Evolutionary conservation across 1,284 basidiomycete species (phyloP), one percentile per base, ranked within the genome.

Genomic region (Erythrobasidium hasegawianum): DNA sequence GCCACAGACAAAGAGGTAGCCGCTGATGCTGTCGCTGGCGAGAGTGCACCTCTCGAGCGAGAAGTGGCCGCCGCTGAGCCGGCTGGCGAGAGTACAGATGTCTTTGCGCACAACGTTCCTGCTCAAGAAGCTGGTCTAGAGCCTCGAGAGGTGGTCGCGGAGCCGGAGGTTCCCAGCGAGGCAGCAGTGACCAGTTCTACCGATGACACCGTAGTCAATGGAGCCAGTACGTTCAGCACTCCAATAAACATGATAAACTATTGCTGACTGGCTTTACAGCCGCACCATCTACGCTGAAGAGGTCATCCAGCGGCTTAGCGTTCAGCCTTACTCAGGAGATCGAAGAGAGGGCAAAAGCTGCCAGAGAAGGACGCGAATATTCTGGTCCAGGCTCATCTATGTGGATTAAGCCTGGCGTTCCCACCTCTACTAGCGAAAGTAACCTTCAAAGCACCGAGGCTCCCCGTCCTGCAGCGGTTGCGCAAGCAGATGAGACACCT

Each of bases 401-500:
- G 43, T 47, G 43, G 43, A 18, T 47, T 8, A n/a, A n/a, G 8
- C n/a, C 43, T 47, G 43, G 43, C 43, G 43, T 47, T 24, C n/a
- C 22, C 8, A 47, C 43, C 22, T 18, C 43, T 24, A 14, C 16
- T 18, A 47, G 43, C 43, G 22, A 47, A 24, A 47, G 43, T 47
- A 59, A 33, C 38, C 58, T n/a, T 38, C 58, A 38, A 59, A 20
- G 5, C 24, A 54, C n/a, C 26, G 61, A 64, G 41, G 39, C 53
- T 16, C 53, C 54, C 13, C 27, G 50, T 57, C 41, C 52, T 29
- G 61, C 40, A 14, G 27, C 52, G 10, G 61, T 54, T 29, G 29
- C 61, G 18, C 39, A 59, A 29, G 58, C 13, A 18, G 58, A 59
- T 33, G 43, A 59, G 47, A 52, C 58, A 2, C 45, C 58, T 50